Evolutionary conservation across 148 eudicot genomes (phyloP), one percentile per base, ranked within the genome.

Genomic region (Fallopia convolvulus): DNA sequence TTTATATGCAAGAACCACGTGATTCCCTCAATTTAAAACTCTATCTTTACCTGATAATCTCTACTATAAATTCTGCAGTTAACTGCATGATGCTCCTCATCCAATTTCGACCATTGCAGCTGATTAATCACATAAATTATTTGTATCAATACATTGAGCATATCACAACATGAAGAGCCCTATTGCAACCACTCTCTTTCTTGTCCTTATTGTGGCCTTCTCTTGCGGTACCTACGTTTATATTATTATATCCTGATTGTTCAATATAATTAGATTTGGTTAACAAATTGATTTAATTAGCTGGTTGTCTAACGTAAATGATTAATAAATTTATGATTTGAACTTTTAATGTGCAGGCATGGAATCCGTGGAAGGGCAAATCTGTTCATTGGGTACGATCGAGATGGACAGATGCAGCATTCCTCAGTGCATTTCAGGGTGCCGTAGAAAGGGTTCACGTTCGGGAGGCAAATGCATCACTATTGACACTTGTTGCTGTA

Each of bases 401-500:
- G 61, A 50, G 44, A 75, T 75, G 77, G 77, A 75, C 46, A 52
- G 77, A 55, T 75, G 77, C 47, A 12, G 32, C 18, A 75, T 75
- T 50, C 42, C 77, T 75, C 65, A 18, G 44, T 75, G 77, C 23
- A 33, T 2, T 17, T 21, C 60, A 8, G 46, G 23, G 4, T 75
- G 77, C 4, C 77, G 65, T 9, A 50, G 36, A 23, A 75, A 50
- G 55, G 65, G 44, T 30, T 66, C 77, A 5, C 77, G 55, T 17
- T 75, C 63, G 0, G 77, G 50, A 6, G 77, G 77, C 21, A 75
- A n/a, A 55, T 75, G 77, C 41, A 75, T 75, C 30, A 75, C 77
- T 75, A 36, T 75, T 4, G 77, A 75, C 77, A 75, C 77, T 75
- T 75, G 77, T 33, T 75, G 77, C 5, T 75, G 77, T 33, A 13